Evolutionary conservation across 306 rosid species (phyloP), one percentile per base, ranked within the genome.

Genomic region (Luffa aegyptiaca): DNA sequence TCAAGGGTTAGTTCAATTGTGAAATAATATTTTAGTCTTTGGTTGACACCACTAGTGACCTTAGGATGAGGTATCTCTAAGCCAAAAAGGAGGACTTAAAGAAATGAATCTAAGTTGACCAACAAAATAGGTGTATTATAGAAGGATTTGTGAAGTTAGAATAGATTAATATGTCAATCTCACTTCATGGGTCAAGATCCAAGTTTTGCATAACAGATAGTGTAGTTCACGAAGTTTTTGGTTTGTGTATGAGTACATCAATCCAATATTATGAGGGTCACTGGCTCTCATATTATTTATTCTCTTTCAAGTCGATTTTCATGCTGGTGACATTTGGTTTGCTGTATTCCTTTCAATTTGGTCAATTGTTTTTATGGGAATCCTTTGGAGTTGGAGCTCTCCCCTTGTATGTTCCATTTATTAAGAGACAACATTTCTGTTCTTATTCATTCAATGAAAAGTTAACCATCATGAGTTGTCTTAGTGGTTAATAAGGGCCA

Each of bases 251-350:
- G 64, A 20, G 21, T 20, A 36, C 71, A 36, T 64, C 71, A 36
- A 36, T 64, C 5, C 46, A 36, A 53, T 17, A 5, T 17, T 53
- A 53, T 11, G 18, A 62, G 68, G 68, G 41, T 11, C 68, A 57
- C 33, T 57, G 31, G 7, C 49, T 42, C 49, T 45, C 10, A 26
- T 75, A 42, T 35, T 16, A 68, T 58, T 61, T 81, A 58, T 71
- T 20, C 75, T 16, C 33, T 79, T 21, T 65, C 45, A 21, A 26
- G 20, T 81, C 75, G 59, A 6, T 81, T 82, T 74, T 84, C 62
- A 82, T 81, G 16, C 53, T 18, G 36, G 49, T 42, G 75, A 69
- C 53, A 44, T 42, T 42, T 69, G 9, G 75, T 42, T 44, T 72
- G 11, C 12, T 72, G 21, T 72, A 72, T 48, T 13, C 46, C 77